phyloP scores from a whole-genome alignment of 2,329 filamentous ascomycete species.

The Aspergillus brasiliensis region DNA sequence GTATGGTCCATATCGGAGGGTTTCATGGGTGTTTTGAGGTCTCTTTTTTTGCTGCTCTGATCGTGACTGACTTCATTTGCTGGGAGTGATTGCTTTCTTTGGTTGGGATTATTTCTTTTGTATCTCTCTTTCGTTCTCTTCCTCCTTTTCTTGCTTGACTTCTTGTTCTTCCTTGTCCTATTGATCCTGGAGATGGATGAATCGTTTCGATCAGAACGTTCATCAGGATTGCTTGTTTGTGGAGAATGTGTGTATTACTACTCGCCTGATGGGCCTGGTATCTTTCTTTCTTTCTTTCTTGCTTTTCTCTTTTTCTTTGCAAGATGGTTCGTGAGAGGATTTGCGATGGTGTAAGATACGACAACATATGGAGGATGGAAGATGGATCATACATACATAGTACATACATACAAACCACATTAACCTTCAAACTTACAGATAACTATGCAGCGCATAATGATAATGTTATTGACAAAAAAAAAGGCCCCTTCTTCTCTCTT shows the following conservation, averaged over 20 bases:
- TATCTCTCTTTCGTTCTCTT: too few species aligned
- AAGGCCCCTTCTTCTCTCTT: too few species aligned
- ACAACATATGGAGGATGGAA: not conserved
- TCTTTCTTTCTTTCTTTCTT: not conserved
- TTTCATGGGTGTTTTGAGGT: slow-evolving; percentile 3
- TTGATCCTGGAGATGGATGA: not conserved
- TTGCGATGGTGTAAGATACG: too few species aligned
- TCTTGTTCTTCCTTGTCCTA: not conserved
- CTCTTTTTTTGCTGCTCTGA: not conserved
- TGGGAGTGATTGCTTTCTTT: not conserved
- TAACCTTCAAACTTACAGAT: too few species aligned
- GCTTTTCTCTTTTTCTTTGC: not conserved
- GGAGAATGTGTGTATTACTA: not conserved
- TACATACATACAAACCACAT: too few species aligned
- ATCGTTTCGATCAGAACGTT: not conserved
- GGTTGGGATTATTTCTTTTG: not conserved
- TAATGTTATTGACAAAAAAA: too few species aligned
- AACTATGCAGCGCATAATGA: too few species aligned
- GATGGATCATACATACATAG: not conserved
- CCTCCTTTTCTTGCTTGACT: too few species aligned
- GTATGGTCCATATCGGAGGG: slow-evolving; percentile 16
- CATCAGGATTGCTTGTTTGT: too few species aligned
- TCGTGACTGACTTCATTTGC: not conserved
- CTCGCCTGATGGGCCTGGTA: not conserved
- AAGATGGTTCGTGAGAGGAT: not conserved